These are phyloP conservation scores for Cordyceps cicadae DNA, from an alignment of 2,329 filamentous ascomycete species.

Conservation along the genomic window DNA sequence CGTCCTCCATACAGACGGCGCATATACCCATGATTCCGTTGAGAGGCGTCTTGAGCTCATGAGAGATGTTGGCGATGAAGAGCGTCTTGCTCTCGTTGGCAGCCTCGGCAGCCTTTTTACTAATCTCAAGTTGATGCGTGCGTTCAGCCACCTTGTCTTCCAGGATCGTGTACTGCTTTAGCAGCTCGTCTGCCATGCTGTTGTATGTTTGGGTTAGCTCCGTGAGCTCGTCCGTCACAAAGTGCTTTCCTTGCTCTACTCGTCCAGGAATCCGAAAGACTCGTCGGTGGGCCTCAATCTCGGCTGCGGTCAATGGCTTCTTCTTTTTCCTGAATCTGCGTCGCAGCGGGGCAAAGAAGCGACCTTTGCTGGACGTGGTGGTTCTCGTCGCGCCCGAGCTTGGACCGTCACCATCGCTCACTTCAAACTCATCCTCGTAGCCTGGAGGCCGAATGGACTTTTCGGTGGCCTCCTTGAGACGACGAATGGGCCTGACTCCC, in stretches of 20 bases:
- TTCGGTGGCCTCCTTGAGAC: slow-evolving; percentile 66
- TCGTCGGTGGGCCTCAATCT: slow-evolving; percentile 35
- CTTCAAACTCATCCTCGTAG: slow-evolving; percentile 39
- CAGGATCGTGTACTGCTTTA: slow-evolving; percentile 75
- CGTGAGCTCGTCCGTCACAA: slow-evolving; percentile 75
- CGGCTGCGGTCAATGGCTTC: slow-evolving; percentile 18
- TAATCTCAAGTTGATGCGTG: slow-evolving; percentile 77
- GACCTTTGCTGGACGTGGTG: slow-evolving; percentile 24
- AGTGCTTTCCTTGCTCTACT: slow-evolving; percentile 66
- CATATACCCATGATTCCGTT: slow-evolving; percentile 96
- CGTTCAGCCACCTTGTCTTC: slow-evolving; percentile 79
- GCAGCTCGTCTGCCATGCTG: slow-evolving; percentile 84
- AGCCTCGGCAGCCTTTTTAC: slow-evolving; percentile 87
- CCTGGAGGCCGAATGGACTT: slow-evolving; percentile 62
- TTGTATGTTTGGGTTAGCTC: slow-evolving; percentile 83
- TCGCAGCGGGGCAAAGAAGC: slow-evolving; percentile 30
- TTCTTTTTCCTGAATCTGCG: slow-evolving; percentile 28
- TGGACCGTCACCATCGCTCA: slow-evolving; percentile 30
- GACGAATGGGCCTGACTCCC: slow-evolving; percentile 70
- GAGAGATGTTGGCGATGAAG: slow-evolving; percentile 91
- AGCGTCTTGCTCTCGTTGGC: slow-evolving; percentile 76
- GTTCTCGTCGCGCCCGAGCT: slow-evolving; percentile 35
- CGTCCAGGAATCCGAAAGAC: slow-evolving; percentile 79
- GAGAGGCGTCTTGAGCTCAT: slow-evolving; percentile 77
- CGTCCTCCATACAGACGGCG: slow-evolving; percentile 85